phyloP scores from a whole-genome alignment of 106 monocot species.

The Xerophyta viscosa region DNA sequence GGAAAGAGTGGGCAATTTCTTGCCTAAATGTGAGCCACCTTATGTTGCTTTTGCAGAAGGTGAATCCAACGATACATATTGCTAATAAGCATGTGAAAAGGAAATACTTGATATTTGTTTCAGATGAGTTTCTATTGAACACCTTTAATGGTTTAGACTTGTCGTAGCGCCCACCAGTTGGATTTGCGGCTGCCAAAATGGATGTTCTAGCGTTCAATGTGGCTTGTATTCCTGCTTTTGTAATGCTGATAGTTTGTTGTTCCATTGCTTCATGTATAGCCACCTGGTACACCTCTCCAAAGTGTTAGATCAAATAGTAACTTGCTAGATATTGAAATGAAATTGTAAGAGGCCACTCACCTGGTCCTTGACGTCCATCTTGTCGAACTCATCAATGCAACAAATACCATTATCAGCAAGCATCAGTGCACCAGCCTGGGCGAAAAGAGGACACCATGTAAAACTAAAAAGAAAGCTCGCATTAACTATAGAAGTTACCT shows the following conservation, averaged over 20 bases:
- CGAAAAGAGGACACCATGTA: neutral
- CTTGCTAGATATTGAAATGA: no score
- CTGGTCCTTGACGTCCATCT: slow-evolving; percentile 97
- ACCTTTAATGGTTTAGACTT: slow-evolving; percentile 95
- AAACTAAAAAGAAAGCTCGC: no score
- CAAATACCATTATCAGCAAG: slow-evolving; percentile 98
- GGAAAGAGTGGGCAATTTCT: no score
- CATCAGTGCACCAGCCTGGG: slow-evolving; percentile 95
- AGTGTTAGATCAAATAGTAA: slow-evolving; percentile 1
- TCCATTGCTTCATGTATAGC: slow-evolving; percentile 99
- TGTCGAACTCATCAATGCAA: slow-evolving; percentile 99
- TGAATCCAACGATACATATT: no score
- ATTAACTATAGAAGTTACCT: no score
- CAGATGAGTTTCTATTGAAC: neutral
- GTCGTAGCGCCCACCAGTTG: slow-evolving; percentile 92
- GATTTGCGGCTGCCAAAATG: slow-evolving; percentile 98
- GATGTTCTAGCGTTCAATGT: slow-evolving; percentile 96
- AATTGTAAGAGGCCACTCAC: slow-evolving; percentile 26
- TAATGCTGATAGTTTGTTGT: slow-evolving; percentile 98
- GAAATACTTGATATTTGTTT: no score
- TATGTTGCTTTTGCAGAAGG: no score
- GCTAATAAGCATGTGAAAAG: no score
- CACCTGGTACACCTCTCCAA: slow-evolving; percentile 38
- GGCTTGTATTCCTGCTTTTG: slow-evolving; percentile 99
- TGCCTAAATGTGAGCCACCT: no score